Conservation (phyloP, 208 protist species). For the Trypanosomatidae sp. region DNA sequence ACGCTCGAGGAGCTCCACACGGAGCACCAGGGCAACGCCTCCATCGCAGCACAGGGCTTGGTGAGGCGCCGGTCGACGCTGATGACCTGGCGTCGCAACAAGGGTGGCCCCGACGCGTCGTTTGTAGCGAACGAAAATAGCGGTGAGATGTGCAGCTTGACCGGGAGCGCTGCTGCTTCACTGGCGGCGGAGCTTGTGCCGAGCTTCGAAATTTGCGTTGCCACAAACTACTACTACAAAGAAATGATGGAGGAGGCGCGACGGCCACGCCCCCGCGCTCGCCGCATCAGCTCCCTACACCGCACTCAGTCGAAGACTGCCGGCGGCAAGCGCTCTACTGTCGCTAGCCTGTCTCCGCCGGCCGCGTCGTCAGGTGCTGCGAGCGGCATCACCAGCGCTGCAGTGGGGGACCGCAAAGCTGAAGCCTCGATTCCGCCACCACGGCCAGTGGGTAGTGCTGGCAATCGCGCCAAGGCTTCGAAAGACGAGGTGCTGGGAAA, state of each 20-base stretch:
- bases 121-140: neutral
- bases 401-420: neutral
- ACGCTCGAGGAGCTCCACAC: constrained; percentile 29
- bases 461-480: neutral
- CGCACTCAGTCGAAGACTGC: neutral
- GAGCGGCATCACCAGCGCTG: neutral
- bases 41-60: constrained; percentile 4
- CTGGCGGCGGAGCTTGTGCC: constrained; percentile 14
- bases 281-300: constrained; percentile 3
- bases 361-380: neutral
- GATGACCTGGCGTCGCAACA: constrained; percentile 18
- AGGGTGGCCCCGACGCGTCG: constrained; percentile 3
- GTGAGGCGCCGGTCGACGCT: constrained; percentile 21
- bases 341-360: neutral
- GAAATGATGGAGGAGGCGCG: constrained; percentile 28
- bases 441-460: neutral
- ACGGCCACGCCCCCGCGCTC: constrained; percentile 6
- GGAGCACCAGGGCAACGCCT: constrained; percentile 22
- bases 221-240: constrained; percentile 72
- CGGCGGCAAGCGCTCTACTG: neutral
- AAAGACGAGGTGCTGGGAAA: neutral
- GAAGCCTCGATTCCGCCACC: neutral
- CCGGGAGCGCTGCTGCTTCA: neutral
- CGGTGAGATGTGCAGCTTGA: neutral
- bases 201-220: constrained; percentile 57